Conservation (phyloP, 306 rosid genomes). For the Prinsepia uniflora region DNA sequence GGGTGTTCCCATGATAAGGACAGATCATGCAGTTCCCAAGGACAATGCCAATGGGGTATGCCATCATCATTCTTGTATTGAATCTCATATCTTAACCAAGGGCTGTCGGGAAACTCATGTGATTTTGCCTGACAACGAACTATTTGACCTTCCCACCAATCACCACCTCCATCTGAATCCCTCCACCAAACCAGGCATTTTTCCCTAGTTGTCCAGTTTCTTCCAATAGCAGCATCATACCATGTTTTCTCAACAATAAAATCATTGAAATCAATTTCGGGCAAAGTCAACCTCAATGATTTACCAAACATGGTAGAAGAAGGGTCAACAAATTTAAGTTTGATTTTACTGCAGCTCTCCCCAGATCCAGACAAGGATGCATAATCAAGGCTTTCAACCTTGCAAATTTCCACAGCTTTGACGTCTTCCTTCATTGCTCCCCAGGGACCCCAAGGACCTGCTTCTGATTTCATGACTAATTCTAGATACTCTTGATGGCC, state of each 20-base stretch:
- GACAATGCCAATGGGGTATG: conserved; percentile 57
- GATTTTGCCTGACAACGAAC: conserved; percentile 45
- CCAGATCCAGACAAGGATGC: conserved; percentile 66
- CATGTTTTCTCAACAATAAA: conserved; percentile 78
- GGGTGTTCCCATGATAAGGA: conserved; percentile 49
- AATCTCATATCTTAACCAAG: conserved; percentile 67
- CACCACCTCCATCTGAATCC: conserved; percentile 52
- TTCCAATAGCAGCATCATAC: conserved; percentile 59
- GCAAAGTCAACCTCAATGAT: conserved; percentile 53
- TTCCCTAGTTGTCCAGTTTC: conserved; percentile 69
- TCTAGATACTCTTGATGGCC: conserved; percentile 71
- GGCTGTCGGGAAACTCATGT: conserved; percentile 71
- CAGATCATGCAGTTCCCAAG: conserved; percentile 75
- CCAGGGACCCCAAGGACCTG: conserved; percentile 42
- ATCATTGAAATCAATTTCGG: conserved; percentile 69
- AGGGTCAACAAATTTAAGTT: conserved; percentile 54
- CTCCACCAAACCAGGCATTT: conserved; percentile 85
- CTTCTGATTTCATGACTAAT: conserved; percentile 2
- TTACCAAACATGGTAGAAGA: conserved; percentile 41
- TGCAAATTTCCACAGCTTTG: conserved; percentile 63
- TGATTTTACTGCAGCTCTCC: conserved; percentile 76
- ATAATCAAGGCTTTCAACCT: conserved; percentile 63
- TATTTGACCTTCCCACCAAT: conserved; percentile 71
- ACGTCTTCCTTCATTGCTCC: conserved; percentile 35
- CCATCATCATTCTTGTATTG: conserved; percentile 46